Evolutionary conservation across 371 early-diverging fungal genomes (phyloP).

Genomic region (Haplosporangium sp.): DNA sequence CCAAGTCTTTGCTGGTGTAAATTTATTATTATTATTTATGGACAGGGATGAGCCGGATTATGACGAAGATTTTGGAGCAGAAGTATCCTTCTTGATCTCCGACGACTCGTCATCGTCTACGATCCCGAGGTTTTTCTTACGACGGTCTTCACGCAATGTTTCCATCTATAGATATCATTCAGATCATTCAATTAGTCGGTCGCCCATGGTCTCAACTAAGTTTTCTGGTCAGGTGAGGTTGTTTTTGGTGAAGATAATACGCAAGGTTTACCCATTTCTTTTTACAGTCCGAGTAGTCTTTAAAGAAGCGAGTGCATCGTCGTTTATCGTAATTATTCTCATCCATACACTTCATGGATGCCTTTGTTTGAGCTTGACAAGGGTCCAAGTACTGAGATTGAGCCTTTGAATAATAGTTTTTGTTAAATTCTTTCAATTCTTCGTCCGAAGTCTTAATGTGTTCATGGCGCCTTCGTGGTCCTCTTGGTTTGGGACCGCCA

Average conservation of each 20-base stretch:
- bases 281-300: constrained; percentile 76
- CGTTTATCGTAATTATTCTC: constrained; percentile 70
- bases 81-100: constrained; percentile 12
- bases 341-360: constrained; percentile 73
- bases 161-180: constrained; percentile 20
- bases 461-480: constrained; percentile 35
- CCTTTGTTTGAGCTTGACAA: constrained; percentile 70
- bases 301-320: constrained; percentile 69
- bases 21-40: background rate
- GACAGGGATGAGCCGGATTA: background rate
- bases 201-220: too few species aligned
- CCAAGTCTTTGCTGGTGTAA: background rate
- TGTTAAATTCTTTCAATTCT: constrained; percentile 62
- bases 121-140: constrained; percentile 45
- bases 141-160: constrained; percentile 44
- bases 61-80: constrained; percentile 1
- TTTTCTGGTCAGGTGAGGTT: background rate
- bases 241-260: background rate
- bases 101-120: constrained; percentile 33
- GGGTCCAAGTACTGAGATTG: constrained; percentile 75
- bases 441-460: constrained; percentile 44
- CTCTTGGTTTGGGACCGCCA: background rate
- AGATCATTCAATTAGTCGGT: background rate
- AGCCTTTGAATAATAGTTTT: constrained; percentile 64
- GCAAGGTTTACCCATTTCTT: constrained; percentile 65